phyloP scores from a whole-genome alignment of 768 basidiomycete genomes.

The Hericium rajendrae region DNA sequence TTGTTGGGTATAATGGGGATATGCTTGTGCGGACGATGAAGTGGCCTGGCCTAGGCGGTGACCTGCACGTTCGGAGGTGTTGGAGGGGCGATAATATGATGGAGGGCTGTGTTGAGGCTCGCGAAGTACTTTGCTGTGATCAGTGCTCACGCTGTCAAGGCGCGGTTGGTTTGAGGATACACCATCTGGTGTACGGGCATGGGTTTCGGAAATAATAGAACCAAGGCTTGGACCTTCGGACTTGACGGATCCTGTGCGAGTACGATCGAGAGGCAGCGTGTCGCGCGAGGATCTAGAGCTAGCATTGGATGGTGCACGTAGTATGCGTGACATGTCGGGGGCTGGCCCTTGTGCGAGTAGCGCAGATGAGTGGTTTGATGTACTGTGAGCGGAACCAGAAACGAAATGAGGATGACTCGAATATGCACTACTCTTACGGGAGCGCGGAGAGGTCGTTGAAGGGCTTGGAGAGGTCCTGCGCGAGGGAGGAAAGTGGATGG shows the following conservation, averaged over 20 bases:
- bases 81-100: background rate
- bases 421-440: background rate
- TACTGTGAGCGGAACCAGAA: too few species aligned
- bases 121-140: background rate
- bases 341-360: too few species aligned
- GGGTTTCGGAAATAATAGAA: background rate
- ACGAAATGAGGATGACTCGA: background rate
- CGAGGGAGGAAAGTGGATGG: background rate
- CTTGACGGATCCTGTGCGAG: background rate
- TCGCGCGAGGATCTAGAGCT: too few species aligned
- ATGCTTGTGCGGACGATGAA: background rate
- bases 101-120: background rate
- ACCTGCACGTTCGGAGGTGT: background rate
- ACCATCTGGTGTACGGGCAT: background rate
- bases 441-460: background rate
- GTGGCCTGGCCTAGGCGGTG: too few species aligned
- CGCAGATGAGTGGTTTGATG: too few species aligned
- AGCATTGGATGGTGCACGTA: too few species aligned
- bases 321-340: too few species aligned
- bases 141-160: background rate
- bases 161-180: background rate
- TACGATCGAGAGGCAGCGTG: background rate
- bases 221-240: background rate
- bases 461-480: background rate
- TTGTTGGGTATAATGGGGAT: conserved; percentile 3